Conservation (phyloP, 176 grass and related monocot genomes). For the Chloris gayana region DNA sequence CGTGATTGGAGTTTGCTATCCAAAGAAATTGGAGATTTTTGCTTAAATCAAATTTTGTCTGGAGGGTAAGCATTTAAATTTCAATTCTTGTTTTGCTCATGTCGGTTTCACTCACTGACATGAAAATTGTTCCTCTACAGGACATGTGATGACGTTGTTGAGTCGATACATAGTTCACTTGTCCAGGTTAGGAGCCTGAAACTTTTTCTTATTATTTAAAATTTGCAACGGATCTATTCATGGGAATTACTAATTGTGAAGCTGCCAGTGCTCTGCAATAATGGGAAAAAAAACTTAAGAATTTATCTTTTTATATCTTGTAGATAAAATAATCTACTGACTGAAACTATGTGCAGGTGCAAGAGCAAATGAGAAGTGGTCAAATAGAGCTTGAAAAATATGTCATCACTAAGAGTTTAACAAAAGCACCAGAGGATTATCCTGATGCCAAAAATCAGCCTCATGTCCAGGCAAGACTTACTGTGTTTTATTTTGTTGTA, state of each 20-base stretch:
- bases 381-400: conserved; percentile 94
- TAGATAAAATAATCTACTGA: conserved; percentile 1
- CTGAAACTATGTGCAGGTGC: conserved; percentile 57
- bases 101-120: conserved; percentile 24
- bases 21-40: conserved; percentile 93
- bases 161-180: conserved; percentile 77
- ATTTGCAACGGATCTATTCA: conserved; percentile 14
- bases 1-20: conserved; percentile 99
- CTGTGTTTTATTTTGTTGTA: conserved; percentile 27
- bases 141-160: conserved; percentile 76
- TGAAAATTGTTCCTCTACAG: conserved; percentile 47
- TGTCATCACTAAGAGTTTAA: conserved; percentile 93
- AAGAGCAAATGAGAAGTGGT: conserved; percentile 89
- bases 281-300: neutral
- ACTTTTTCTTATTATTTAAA: conserved; percentile 12
- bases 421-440: conserved; percentile 94
- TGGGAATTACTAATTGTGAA: neutral
- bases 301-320: neutral
- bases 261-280: conserved; percentile 18
- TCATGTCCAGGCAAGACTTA: conserved; percentile 90
- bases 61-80: conserved; percentile 63
- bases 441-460: conserved; percentile 99
- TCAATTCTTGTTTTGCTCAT: conserved; percentile 14
- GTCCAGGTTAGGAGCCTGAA: conserved; percentile 55
- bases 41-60: conserved; percentile 89